A percentile compares a stretch with the other conserved stretches of the same genome.
These are phyloP conservation scores for Botryosphaeria agaves DNA, from an alignment of 2,329 filamentous ascomycete genomes.

Conservation along the genomic window DNA sequence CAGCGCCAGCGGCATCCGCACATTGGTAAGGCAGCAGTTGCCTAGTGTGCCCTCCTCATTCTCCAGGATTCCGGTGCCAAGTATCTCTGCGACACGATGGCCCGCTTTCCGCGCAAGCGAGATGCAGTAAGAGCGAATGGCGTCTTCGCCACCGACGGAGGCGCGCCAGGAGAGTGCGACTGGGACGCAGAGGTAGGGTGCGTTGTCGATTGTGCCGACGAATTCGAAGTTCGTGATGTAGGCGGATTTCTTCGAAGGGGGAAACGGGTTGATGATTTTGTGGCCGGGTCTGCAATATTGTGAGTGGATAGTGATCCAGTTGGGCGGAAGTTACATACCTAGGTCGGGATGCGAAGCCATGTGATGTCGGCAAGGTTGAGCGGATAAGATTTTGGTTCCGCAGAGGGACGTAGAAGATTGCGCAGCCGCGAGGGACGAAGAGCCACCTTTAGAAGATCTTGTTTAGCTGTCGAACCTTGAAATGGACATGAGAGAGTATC, in stretches of 20 bases:
- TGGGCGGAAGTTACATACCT: conserved; percentile 1
- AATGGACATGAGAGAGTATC: no score
- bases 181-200: conserved; percentile 53
- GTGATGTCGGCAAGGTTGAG: conserved; percentile 61
- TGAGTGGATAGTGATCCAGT: background rate
- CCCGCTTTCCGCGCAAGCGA: conserved; percentile 48
- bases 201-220: conserved; percentile 56
- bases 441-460: conserved; percentile 51
- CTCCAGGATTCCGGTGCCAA: conserved; percentile 58
- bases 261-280: conserved; percentile 19
- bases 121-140: conserved; percentile 46
- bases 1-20: conserved; percentile 48
- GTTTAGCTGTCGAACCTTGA: conserved; percentile 2
- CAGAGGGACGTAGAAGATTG: conserved; percentile 60
- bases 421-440: conserved; percentile 60
- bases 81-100: conserved; percentile 36
- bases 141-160: conserved; percentile 55
- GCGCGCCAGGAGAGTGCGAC: conserved; percentile 55
- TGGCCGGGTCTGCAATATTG: background rate
- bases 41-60: conserved; percentile 44
- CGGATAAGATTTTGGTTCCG: conserved; percentile 62
- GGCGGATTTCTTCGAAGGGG: conserved; percentile 29
- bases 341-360: conserved; percentile 46
- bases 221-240: conserved; percentile 63
- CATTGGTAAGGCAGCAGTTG: conserved; percentile 53